These are phyloP conservation scores for Solanum hybrid DNA, from an alignment of 305 asterid genomes.

Conservation along the genomic window DNA sequence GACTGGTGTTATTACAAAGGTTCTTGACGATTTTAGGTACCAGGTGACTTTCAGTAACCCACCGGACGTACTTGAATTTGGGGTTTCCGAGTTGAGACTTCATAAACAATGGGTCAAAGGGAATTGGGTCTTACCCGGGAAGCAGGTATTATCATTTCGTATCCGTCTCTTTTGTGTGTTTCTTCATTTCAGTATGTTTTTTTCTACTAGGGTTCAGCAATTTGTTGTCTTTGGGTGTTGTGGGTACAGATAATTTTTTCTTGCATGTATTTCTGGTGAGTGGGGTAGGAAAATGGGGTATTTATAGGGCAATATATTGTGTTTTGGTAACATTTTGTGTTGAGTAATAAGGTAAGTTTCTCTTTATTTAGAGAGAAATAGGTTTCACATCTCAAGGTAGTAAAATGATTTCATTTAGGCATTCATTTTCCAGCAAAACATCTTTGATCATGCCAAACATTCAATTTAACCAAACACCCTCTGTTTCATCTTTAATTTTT, in stretches of 20 bases:
- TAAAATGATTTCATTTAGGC: not conserved
- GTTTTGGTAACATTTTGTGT: not conserved
- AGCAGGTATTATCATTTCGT: conserved; percentile 30
- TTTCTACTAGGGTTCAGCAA: not conserved
- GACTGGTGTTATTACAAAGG: conserved; percentile 37
- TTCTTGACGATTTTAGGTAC: conserved; percentile 18
- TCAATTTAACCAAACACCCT: not conserved
- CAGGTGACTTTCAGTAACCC: conserved; percentile 37
- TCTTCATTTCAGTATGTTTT: not conserved
- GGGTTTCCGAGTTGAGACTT: conserved; percentile 31
- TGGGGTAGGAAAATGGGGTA: not conserved
- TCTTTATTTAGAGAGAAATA: not conserved
- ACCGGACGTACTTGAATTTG: conserved; percentile 44
- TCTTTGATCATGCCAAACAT: not conserved
- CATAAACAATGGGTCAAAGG: conserved; percentile 56
- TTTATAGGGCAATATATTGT: not conserved
- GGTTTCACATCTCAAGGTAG: not conserved
- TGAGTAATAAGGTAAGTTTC: not conserved
- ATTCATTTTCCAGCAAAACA: not conserved
- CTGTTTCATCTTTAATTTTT: not conserved
- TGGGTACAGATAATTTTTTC: not conserved
- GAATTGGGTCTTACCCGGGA: conserved; percentile 42
- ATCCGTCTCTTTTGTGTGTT: not conserved
- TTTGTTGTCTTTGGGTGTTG: not conserved
- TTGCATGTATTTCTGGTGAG: not conserved